These are phyloP conservation scores for Paramyrothecium roridum DNA, from an alignment of 2,329 filamentous ascomycete species.

Conservation along the genomic window DNA sequence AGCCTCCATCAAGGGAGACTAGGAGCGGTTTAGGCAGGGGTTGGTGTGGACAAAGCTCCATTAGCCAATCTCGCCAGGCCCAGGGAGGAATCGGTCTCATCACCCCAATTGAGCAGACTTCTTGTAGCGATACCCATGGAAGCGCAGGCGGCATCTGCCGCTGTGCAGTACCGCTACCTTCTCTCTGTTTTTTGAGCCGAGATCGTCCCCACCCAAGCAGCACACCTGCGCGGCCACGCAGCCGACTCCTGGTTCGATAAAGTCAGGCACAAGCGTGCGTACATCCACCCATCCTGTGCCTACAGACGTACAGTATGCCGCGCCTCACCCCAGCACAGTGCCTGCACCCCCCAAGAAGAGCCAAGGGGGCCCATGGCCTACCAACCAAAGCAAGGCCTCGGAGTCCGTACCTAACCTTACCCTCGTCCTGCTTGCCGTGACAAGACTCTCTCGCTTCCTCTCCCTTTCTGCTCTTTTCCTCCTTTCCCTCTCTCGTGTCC, in stretches of 20 bases:
- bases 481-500: conserved; percentile 20
- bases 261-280: not conserved
- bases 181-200: not conserved
- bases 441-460: conserved; percentile 11
- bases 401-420: too few relatives aligned
- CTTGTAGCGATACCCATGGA: not conserved
- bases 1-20: not conserved
- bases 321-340: not conserved
- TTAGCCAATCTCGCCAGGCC: conserved; percentile 1
- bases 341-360: not conserved
- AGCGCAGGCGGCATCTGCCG: not conserved
- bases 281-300: too few relatives aligned
- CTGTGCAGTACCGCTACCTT: not conserved
- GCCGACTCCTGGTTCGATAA: not conserved
- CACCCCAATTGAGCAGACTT: not conserved
- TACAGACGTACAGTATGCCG: not conserved
- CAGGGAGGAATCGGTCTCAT: not conserved
- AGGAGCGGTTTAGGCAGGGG: not conserved
- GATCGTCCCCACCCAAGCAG: not conserved
- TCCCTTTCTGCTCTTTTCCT: conserved; percentile 18
- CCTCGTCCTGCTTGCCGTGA: too few relatives aligned
- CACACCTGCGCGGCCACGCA: not conserved
- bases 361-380: too few relatives aligned
- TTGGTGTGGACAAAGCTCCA: not conserved
- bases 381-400: too few relatives aligned